Base-by-base conservation (phyloP, 176 grass and related monocot genomes). In the Aegilops bicornis region DNA sequence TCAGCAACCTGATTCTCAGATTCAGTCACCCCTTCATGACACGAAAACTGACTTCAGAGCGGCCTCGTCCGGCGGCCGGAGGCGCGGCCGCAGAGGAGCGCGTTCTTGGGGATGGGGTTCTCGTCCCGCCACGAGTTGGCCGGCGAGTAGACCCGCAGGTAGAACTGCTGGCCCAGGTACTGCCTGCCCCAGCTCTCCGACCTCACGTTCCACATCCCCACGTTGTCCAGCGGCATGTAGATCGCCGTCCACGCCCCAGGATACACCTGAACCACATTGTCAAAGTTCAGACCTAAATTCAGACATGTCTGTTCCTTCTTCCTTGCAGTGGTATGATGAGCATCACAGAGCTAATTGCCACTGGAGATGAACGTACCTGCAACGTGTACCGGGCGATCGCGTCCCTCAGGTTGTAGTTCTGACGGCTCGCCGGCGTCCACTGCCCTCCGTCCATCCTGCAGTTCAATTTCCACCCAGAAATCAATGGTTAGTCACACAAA, bases 161-260 rank as follows among this genome's bases (percentile, higher is more conserved):
- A 98, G 86, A 98, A 95, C 69, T 98, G 93, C 69, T 98, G 96
- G 10, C 96, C 96, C 8, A 98, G 86, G 84, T 98, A 98, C 70
- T 95, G 93, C 30, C 93, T 79, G 52, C 81, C 96, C 93, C 96
- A 98, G 84, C 88, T 95, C 88, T 98, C 96, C 3, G 96, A 98
- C 76, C 96, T 76, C 77, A 98, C 73, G 78, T 98, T 98, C 96
- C 96, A 98, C 93, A 98, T 92, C 39, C 96, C 96, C 83, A 98
- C 93, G 71, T 98, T 98, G 74, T 98, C 96, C 75, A 98, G 60
- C 23, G 96, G 89, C 91, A 98, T 98, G 91, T 98, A 98, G 77
- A 98, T 92, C 17, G 91, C 90, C 23, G 88, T 90, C 96, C 96
- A 98, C 79, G 93, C 87, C 29, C 93, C 88, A 3, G 96, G 96